Conservation (phyloP, 139 green algal species). For the Coelastrella sp. region DNA sequence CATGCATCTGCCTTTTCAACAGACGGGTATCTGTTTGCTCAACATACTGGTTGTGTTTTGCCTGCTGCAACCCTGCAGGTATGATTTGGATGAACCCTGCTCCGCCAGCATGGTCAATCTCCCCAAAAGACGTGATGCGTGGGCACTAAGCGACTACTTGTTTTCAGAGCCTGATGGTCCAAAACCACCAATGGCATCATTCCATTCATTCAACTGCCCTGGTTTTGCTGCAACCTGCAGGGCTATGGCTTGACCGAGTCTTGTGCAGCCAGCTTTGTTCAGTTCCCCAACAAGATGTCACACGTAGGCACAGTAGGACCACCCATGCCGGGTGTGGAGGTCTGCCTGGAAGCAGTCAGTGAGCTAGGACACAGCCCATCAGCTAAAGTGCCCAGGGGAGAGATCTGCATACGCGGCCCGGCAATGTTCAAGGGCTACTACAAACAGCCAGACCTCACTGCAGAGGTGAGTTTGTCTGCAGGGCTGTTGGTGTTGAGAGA, state of each 20-base stretch:
- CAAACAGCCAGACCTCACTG: constrained; percentile 78
- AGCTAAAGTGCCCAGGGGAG: constrained; percentile 13
- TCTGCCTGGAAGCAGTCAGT: constrained; percentile 44
- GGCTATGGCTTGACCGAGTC: constrained; percentile 96
- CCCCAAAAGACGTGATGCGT: no score
- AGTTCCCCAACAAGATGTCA: constrained; percentile 37
- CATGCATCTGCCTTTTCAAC: no score
- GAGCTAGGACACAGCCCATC: constrained; percentile 84
- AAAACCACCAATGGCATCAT: no score
- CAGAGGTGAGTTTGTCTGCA: not conserved
- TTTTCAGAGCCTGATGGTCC: no score
- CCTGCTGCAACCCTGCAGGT: no score
- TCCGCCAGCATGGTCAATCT: no score
- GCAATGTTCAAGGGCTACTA: constrained; percentile 95
- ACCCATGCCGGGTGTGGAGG: constrained; percentile 67
- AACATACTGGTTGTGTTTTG: no score
- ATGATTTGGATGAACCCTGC: no score
- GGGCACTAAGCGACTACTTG: no score
- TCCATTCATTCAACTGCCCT: no score
- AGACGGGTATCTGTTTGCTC: no score
- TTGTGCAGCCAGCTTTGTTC: constrained; percentile 83
- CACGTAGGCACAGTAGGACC: constrained; percentile 79
- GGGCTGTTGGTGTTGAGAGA: not conserved
- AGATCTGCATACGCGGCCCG: constrained; percentile 84
- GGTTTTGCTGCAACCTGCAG: no score